Base-by-base conservation (phyloP, 805 yeast species). In the Lachancea sp. region DNA sequence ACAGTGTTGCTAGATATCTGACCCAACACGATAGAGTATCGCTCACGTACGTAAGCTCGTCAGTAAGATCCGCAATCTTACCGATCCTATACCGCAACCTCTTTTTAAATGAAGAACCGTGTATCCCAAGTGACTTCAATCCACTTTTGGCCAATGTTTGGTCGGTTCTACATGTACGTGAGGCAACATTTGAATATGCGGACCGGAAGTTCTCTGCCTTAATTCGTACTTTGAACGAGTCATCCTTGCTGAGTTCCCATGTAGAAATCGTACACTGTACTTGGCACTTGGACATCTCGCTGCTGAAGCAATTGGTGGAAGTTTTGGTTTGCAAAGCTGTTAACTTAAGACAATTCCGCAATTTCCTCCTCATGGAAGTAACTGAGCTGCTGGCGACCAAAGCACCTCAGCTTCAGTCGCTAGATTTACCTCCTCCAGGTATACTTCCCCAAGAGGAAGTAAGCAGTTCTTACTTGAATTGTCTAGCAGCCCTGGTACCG, bases 21-120 rank as follows among this genome's bases (percentile, higher is more conserved):
- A 32, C 57, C 2, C 64, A 60, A 38, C 46, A 45, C 15, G 64
- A 60, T 33, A 54, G 51, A 43, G 43, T 48, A 6, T 40, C 58
- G 5, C 30, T 60, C 22, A 48, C 54, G 8, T 53, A 52, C 40
- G 60, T 55, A 5, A 51, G 56, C 3, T 49, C 41, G 18, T 34
- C 26, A 3, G 22, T 47, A 1, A 46, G 55, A 26, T 29, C 38
- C 2, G 38, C 39, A 5, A 45, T 43, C 7, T n/a, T 47, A 11
- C 55, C 56, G 2, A 45, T 43, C 2, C 37, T 60, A 5, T 60
- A 60, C 41, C 45, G 46, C 30, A 48, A 49, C 28, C 18, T 60
- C 29, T 56, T 42, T 34, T 37, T 60, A 19, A 60, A 58, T 36
- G 58, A 51, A 36, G 45, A 49, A 16, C 52, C 49, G 32, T 51